phyloP scores from a whole-genome alignment of 495 filamentous ascomycete species.

The Durotheca rogersii region DNA sequence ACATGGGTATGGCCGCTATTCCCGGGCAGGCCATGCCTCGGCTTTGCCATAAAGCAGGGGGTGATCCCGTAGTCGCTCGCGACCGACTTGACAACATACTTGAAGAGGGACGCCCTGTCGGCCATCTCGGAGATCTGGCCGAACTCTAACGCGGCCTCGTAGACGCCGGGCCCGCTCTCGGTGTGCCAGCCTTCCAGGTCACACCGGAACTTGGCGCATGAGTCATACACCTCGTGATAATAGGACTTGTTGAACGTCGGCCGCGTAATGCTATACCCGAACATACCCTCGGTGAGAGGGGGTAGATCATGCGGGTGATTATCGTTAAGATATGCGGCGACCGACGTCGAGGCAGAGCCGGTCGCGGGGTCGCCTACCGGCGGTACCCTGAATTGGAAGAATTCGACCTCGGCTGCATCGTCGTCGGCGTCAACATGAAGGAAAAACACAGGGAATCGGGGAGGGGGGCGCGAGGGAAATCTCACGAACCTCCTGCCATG shows the following conservation, averaged over 20 bases:
- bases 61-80: conserved; percentile 86
- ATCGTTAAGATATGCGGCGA: conserved; percentile 68
- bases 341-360: conserved; percentile 56
- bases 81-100: conserved; percentile 87
- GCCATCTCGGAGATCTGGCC: conserved; percentile 84
- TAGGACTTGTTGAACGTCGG: conserved; percentile 92
- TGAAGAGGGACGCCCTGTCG: conserved; percentile 88
- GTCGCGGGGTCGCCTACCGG: conserved; percentile 49
- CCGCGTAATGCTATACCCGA: conserved; percentile 92
- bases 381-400: conserved; percentile 87
- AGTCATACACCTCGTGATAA: conserved; percentile 86
- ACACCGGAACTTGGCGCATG: conserved; percentile 78
- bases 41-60: conserved; percentile 99
- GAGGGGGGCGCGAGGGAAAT: not conserved
- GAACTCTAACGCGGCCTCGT: conserved; percentile 90
- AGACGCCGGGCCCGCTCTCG: conserved; percentile 93
- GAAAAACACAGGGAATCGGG: not conserved
- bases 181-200: conserved; percentile 96
- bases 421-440: conserved; percentile 11
- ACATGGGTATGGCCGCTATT: conserved; percentile 96
- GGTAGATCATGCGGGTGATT: conserved; percentile 73
- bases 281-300: conserved; percentile 91
- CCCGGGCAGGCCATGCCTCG: conserved; percentile 81
- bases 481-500: conserved; percentile 83
- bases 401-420: conserved; percentile 85